phyloP scores from a whole-genome alignment of 441 rosid genomes.

The Brassica balearica region DNA sequence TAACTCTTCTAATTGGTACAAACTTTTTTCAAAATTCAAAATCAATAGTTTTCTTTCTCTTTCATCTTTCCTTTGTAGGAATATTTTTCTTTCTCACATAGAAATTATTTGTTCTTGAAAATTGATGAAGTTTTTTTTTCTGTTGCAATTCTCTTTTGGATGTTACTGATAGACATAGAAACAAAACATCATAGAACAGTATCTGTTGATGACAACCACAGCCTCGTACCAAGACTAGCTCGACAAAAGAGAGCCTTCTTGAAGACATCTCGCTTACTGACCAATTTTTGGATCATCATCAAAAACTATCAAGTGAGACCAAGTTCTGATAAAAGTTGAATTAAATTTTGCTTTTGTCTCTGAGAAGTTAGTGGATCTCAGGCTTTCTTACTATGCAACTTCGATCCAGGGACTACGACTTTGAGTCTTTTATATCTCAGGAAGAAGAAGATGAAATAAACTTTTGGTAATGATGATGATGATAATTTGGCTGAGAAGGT shows the following conservation, averaged over 20 bases:
- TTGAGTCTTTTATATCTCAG: conserved; percentile 59
- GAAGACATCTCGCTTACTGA: conserved; percentile 46
- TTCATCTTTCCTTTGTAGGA: background rate
- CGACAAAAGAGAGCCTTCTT: conserved; percentile 54
- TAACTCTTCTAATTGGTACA: too few species aligned
- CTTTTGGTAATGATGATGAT: conserved; percentile 17
- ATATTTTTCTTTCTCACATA: background rate
- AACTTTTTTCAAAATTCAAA: too few species aligned
- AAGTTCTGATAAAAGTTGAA: conserved; percentile 64
- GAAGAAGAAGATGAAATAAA: conserved; percentile 35
- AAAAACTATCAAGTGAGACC: conserved; percentile 50
- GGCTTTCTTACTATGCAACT: conserved; percentile 74
- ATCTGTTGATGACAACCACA: conserved; percentile 58
- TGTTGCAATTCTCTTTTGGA: background rate
- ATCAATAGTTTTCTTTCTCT: background rate
- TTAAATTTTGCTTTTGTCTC: conserved; percentile 73
- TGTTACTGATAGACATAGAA: conserved; percentile 52
- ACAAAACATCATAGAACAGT: conserved; percentile 42
- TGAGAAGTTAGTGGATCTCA: conserved; percentile 78
- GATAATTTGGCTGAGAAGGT: conserved; percentile 57
- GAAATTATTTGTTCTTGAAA: background rate
- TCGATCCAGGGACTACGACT: conserved; percentile 59
- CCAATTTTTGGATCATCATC: conserved; percentile 43
- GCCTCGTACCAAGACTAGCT: conserved; percentile 56
- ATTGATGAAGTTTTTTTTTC: background rate